Percentiles rank a stretch among this genome's conserved stretches.
phyloP scores from a whole-genome alignment of 768 basidiomycete genomes.

The Sarcodon sp. region DNA sequence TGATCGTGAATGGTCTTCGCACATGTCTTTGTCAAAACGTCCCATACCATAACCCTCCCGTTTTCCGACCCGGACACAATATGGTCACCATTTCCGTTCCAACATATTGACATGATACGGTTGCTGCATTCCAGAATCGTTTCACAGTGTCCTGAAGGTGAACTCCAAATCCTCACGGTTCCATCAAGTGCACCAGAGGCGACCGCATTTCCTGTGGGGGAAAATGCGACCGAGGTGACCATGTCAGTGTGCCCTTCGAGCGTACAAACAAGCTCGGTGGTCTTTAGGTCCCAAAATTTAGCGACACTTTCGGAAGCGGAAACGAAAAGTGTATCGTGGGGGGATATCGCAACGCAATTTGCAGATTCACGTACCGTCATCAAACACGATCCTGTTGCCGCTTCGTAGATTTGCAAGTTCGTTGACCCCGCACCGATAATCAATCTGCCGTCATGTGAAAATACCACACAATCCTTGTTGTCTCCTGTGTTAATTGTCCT shows the following conservation, averaged over 20 bases:
- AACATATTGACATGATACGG: too few relatives aligned
- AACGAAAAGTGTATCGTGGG: slow-evolving; percentile 6
- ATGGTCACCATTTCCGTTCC: too few relatives aligned
- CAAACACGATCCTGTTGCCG: slow-evolving; percentile 1
- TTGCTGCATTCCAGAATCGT: too few relatives aligned
- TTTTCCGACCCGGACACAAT: too few relatives aligned
- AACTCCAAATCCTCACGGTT: not conserved
- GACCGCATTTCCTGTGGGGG: not conserved
- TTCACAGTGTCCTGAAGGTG: too few relatives aligned
- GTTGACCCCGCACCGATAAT: not conserved
- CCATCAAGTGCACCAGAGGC: not conserved
- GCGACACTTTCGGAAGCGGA: slow-evolving; percentile 8
- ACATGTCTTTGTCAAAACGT: too few relatives aligned
- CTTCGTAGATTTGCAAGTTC: slow-evolving; percentile 6
- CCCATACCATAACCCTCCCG: too few relatives aligned
- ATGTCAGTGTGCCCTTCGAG: slow-evolving; percentile 5
- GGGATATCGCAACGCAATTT: slow-evolving; percentile 7
- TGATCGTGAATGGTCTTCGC: too few relatives aligned
- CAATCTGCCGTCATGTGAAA: not conserved
- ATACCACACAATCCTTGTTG: not conserved
- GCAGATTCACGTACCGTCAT: slow-evolving; percentile 4
- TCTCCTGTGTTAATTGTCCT: not conserved
- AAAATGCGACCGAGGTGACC: not conserved
- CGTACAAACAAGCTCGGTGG: slow-evolving; percentile 1
- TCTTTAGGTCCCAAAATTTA: slow-evolving; percentile 9